These are phyloP conservation scores for Amanita exitialis DNA, from an alignment of 768 basidiomycete genomes.

Conservation along the genomic window DNA sequence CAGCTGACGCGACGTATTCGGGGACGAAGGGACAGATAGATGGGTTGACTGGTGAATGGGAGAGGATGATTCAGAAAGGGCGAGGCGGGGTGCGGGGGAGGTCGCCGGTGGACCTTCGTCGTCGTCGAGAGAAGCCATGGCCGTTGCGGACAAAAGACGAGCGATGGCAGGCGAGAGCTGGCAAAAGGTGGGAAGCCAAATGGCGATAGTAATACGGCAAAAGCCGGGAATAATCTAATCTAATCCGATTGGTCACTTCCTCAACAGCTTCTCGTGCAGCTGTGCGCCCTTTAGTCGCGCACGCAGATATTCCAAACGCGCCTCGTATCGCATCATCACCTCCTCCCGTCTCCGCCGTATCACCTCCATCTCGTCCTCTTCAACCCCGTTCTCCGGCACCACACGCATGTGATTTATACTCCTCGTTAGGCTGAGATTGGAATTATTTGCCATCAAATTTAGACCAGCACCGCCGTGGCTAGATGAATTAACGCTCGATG, in stretches of 20 bases:
- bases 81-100: background rate
- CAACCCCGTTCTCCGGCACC: constrained; percentile 38
- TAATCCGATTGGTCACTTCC: constrained; percentile 33
- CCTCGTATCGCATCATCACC: constrained; percentile 63
- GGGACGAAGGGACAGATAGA: constrained; percentile 36
- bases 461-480: constrained; percentile 21
- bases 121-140: constrained; percentile 27
- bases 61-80: constrained; percentile 26
- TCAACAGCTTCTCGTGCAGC: constrained; percentile 71
- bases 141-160: constrained; percentile 11
- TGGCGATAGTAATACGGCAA: constrained; percentile 18
- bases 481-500: constrained; percentile 47
- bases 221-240: constrained; percentile 14
- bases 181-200: constrained; percentile 21
- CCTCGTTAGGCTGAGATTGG: constrained; percentile 39
- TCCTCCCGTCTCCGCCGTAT: constrained; percentile 62
- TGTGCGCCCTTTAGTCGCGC: constrained; percentile 80
- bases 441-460: constrained; percentile 24
- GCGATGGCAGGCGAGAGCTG: constrained; percentile 10
- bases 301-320: constrained; percentile 68
- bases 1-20: constrained; percentile 36
- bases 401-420: constrained; percentile 42
- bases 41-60: constrained; percentile 37
- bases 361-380: constrained; percentile 55
- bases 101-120: background rate